A percentile compares a stretch with the other conserved stretches of the same genome.
Evolutionary conservation across 1,284 basidiomycete genomes (phyloP).

Genomic region (Ganoderma sinense): DNA sequence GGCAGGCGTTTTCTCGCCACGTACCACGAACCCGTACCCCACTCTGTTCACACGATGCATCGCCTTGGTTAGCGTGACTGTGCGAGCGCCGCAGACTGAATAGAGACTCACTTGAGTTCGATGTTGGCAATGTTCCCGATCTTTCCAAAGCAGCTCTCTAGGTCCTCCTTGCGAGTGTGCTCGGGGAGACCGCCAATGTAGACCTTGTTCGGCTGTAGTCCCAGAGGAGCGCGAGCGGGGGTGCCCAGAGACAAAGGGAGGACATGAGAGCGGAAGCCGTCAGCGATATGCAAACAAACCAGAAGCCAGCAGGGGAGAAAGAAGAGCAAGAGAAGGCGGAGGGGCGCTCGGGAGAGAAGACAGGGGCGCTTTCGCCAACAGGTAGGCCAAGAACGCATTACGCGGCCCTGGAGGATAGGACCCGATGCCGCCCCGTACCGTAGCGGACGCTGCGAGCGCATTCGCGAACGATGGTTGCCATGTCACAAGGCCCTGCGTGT

Average conservation of each 20-base stretch:
- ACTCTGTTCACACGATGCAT: constrained; percentile 52
- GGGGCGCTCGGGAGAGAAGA: constrained; percentile 8
- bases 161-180: constrained; percentile 82
- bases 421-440: constrained; percentile 17
- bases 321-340: constrained; percentile 20
- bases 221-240: constrained; percentile 54
- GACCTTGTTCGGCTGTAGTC: constrained; percentile 85
- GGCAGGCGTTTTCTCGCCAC: constrained; percentile 34
- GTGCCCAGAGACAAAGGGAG: constrained; percentile 59
- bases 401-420: constrained; percentile 22
- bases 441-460: constrained; percentile 14
- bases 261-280: constrained; percentile 44
- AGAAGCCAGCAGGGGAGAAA: constrained; percentile 29
- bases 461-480: constrained; percentile 29
- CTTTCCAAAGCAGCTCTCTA: constrained; percentile 85
- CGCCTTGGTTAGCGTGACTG: constrained; percentile 26
- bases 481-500: constrained; percentile 25
- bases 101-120: constrained; percentile 77
- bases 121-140: constrained; percentile 79
- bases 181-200: constrained; percentile 88
- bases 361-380: constrained; percentile 22
- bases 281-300: constrained; percentile 30
- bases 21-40: constrained; percentile 87
- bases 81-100: constrained; percentile 2
- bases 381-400: constrained; percentile 21